Conservation (phyloP, 192 early-diverging fungal species). For the Dispira simplex region DNA sequence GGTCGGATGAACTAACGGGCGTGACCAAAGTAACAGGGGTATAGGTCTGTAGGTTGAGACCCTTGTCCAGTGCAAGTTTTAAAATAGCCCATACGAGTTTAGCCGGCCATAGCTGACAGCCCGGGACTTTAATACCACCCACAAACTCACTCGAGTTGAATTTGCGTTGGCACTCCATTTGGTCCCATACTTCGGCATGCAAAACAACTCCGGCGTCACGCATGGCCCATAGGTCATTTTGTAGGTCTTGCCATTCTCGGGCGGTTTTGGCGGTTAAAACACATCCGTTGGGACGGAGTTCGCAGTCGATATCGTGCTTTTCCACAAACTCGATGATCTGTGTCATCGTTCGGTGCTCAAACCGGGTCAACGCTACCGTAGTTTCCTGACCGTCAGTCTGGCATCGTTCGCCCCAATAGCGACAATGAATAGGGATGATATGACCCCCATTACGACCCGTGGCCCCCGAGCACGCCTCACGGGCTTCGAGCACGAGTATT, state of each 20-base stretch:
- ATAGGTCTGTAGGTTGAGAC: conserved; percentile 12
- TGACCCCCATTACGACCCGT: conserved; percentile 36
- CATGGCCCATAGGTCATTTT: conserved; percentile 2
- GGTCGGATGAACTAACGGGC: neutral
- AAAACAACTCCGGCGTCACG: neutral
- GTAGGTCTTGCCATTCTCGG: neutral
- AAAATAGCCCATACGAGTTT: conserved; percentile 8
- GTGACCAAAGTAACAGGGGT: conserved; percentile 13
- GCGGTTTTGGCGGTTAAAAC: neutral
- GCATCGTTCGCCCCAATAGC: conserved; percentile 1
- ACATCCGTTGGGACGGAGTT: neutral
- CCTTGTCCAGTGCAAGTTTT: neutral
- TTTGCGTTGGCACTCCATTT: neutral
- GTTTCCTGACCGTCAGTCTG: neutral
- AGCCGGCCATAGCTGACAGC: conserved; percentile 9
- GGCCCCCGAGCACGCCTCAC: conserved; percentile 24
- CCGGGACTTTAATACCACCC: neutral
- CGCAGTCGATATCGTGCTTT: conserved; percentile 6
- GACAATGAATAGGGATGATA: conserved; percentile 14
- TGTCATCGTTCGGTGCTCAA: conserved; percentile 15
- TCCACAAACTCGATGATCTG: conserved; percentile 12
- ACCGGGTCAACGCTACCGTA: conserved; percentile 12
- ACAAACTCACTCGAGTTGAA: neutral
- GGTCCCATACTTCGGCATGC: conserved; percentile 1
- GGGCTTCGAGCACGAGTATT: conserved; percentile 23